A percentile compares a stretch with the other conserved stretches of the same genome.
phyloP scores from a whole-genome alignment of 208 protist species.

The Acanthamoeba royreba region DNA sequence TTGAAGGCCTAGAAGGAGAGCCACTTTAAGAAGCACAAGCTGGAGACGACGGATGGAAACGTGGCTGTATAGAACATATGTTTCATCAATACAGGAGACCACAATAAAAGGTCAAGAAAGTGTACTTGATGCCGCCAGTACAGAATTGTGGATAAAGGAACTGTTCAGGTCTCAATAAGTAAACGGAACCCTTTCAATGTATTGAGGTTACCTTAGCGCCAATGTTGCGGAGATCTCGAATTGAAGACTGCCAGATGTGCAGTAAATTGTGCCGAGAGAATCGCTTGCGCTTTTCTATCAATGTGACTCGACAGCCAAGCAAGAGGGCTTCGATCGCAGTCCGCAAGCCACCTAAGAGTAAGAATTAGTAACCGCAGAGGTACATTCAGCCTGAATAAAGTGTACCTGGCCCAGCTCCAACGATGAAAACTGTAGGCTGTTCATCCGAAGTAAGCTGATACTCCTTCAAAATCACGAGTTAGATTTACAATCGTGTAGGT shows the following conservation, averaged over 20 bases:
- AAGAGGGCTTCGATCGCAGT: slow-evolving; percentile 35
- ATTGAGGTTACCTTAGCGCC: neutral
- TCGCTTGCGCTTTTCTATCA: slow-evolving; percentile 16
- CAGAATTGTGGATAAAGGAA: too few species aligned
- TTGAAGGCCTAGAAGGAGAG: neutral
- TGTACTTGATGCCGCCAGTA: too few species aligned
- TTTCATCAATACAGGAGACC: too few species aligned
- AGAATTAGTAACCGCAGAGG: neutral
- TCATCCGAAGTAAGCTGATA: neutral
- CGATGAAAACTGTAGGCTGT: neutral
- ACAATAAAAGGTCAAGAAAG: too few species aligned
- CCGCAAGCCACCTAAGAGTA: neutral
- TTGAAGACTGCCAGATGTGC: neutral
- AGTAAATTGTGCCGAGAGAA: slow-evolving; percentile 42
- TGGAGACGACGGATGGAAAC: slow-evolving; percentile 21
- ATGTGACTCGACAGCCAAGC: neutral
- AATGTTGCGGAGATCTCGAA: slow-evolving; percentile 9
- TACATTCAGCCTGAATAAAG: neutral
- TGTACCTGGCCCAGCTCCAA: neutral
- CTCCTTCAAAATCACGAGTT: neutral
- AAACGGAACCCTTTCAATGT: too few species aligned
- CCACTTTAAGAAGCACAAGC: slow-evolving; percentile 15
- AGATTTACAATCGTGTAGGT: neutral
- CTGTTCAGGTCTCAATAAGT: too few species aligned
- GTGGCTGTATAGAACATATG: too few species aligned